Evolutionary conservation across 345 rosid species (phyloP).

Genomic region (Brassica napus): DNA sequence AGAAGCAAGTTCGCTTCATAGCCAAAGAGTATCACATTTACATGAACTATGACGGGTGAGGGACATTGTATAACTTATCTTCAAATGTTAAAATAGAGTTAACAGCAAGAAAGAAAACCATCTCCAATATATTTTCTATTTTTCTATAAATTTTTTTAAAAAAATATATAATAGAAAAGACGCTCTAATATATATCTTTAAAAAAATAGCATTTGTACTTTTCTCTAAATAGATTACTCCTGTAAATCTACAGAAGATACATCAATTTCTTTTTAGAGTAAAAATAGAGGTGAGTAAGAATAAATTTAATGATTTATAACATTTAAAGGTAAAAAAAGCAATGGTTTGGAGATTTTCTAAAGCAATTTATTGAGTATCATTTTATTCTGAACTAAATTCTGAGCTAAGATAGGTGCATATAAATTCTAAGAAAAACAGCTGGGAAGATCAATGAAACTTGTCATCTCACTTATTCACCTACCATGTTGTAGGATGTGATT

Average conservation of each 20-base stretch:
- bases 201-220: too few species aligned
- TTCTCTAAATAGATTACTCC: too few species aligned
- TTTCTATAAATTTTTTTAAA: too few species aligned
- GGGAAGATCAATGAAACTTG: not conserved
- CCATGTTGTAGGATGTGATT: not conserved
- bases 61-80: not conserved
- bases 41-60: slow-evolving; percentile 73
- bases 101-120: not conserved
- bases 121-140: not conserved
- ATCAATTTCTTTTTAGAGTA: too few species aligned
- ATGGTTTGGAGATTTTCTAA: not conserved
- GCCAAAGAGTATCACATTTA: slow-evolving; percentile 68
- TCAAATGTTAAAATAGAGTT: not conserved
- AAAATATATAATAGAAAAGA: too few species aligned
- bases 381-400: not conserved
- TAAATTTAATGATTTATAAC: too few species aligned
- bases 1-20: slow-evolving; percentile 69
- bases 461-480: not conserved
- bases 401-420: not conserved
- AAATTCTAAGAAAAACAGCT: not conserved
- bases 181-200: not conserved
- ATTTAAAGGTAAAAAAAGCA: not conserved
- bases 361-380: not conserved
- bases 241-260: not conserved
- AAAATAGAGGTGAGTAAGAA: not conserved